Conservation (phyloP, 805 yeast genomes). For the Clavispora fructus region DNA sequence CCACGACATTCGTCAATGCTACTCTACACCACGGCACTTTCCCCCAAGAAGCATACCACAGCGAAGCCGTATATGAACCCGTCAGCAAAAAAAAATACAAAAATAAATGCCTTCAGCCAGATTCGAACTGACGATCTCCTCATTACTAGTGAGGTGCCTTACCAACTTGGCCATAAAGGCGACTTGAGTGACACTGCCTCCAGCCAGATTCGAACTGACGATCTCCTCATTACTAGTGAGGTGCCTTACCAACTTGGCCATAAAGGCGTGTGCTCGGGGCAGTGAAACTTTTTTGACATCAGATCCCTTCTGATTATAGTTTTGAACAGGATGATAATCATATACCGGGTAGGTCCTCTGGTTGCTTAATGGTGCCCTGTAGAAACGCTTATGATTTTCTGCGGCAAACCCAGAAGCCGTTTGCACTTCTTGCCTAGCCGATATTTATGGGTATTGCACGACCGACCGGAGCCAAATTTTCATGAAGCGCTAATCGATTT, state of each 20-base stretch:
- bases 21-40: too few species aligned
- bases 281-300: neutral
- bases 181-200: conserved; percentile 2
- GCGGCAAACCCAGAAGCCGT: neutral
- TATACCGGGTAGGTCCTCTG: too few species aligned
- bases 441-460: neutral
- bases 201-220: conserved; percentile 13
- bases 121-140: too few species aligned
- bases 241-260: conserved; percentile 26
- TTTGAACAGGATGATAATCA: neutral
- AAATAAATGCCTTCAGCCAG: conserved; percentile 4
- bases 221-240: conserved; percentile 26
- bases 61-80: neutral
- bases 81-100: neutral
- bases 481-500: neutral
- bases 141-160: too few species aligned
- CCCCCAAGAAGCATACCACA: too few species aligned
- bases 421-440: too few species aligned
- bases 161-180: too few species aligned
- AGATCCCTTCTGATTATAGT: neutral
- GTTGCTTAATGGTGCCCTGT: neutral
- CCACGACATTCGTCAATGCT: too few species aligned
- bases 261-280: conserved; percentile 4
- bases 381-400: neutral
- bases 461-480: neutral